A percentile compares a stretch with the other conserved stretches of the same genome.
Conservation (phyloP, 345 rosid genomes). For the Camelina sativa region DNA sequence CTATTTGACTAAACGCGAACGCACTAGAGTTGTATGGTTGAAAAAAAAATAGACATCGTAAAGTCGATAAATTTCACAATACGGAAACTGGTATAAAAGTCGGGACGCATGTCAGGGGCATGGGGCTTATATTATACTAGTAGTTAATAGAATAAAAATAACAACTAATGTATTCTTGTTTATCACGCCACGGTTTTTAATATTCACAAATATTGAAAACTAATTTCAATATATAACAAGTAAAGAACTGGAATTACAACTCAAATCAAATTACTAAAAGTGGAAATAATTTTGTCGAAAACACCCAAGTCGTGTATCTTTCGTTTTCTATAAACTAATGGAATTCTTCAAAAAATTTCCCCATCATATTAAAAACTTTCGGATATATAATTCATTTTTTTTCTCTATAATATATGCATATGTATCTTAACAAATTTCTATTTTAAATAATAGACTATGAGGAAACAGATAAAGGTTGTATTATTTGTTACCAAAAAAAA, state of each 20-base stretch:
- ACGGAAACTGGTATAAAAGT: slow-evolving; percentile 12
- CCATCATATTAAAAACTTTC: neutral
- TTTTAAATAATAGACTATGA: slow-evolving; percentile 27
- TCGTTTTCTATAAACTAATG: slow-evolving; percentile 10
- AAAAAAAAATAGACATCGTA: neutral
- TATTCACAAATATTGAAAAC: neutral
- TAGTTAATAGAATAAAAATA: neutral
- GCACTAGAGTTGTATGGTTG: neutral
- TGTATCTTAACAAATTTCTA: slow-evolving; percentile 29
- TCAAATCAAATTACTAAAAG: slow-evolving; percentile 8
- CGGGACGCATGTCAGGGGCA: slow-evolving; percentile 33
- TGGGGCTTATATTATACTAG: slow-evolving; percentile 19
- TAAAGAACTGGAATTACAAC: neutral
- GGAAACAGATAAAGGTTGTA: slow-evolving; percentile 16
- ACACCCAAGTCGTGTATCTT: slow-evolving; percentile 13
- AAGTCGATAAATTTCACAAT: neutral
- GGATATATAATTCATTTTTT: neutral
- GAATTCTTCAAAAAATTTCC: slow-evolving; percentile 8
- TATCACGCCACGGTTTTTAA: slow-evolving; percentile 21
- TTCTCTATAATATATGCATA: neutral
- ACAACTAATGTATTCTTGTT: slow-evolving; percentile 20
- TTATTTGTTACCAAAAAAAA: slow-evolving; percentile 24
- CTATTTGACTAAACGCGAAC: neutral
- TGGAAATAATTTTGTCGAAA: slow-evolving; percentile 26
- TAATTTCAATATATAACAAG: neutral